Conservation (phyloP, 768 basidiomycete genomes). For the Boletellus sp. region DNA sequence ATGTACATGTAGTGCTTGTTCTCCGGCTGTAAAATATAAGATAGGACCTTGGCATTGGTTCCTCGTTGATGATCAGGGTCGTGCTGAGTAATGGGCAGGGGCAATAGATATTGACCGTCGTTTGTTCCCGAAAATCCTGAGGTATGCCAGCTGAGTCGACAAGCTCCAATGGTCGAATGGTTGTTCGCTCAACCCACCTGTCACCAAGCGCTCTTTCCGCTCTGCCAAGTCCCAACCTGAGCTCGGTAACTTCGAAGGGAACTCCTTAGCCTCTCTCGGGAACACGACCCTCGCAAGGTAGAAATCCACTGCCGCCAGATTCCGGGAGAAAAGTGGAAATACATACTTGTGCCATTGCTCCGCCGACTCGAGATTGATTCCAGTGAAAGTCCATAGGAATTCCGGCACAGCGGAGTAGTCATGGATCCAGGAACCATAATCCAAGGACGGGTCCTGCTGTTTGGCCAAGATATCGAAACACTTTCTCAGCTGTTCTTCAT, state of each 20-base stretch:
- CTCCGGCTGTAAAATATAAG: slow-evolving; percentile 17
- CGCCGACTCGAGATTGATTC: slow-evolving; percentile 40
- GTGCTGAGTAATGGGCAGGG: slow-evolving; percentile 25
- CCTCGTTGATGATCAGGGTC: slow-evolving; percentile 16
- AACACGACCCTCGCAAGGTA: slow-evolving; percentile 47
- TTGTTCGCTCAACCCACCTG: background rate
- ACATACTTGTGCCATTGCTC: slow-evolving; percentile 28
- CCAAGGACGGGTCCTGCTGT: slow-evolving; percentile 17
- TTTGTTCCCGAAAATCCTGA: slow-evolving; percentile 37
- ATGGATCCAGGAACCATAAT: slow-evolving; percentile 19
- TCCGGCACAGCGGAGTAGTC: slow-evolving; percentile 27
- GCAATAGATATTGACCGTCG: slow-evolving; percentile 34
- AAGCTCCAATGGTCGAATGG: background rate
- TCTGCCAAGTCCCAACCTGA: slow-evolving; percentile 10
- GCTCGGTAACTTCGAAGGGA: slow-evolving; percentile 16
- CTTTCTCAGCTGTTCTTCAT: background rate
- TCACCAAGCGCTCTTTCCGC: background rate
- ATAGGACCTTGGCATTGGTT: slow-evolving; percentile 14
- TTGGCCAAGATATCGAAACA: background rate
- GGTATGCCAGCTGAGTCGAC: slow-evolving; percentile 3
- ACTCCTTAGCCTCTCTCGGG: slow-evolving; percentile 36
- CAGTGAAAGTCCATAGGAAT: slow-evolving; percentile 30
- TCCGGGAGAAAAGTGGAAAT: slow-evolving; percentile 31
- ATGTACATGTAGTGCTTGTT: slow-evolving; percentile 15
- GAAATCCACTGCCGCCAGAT: slow-evolving; percentile 35